Percentiles rank a stretch among this genome's conserved stretches.
Conservation (phyloP, 2,329 filamentous ascomycete genomes). For the Alternaria postmessia region DNA sequence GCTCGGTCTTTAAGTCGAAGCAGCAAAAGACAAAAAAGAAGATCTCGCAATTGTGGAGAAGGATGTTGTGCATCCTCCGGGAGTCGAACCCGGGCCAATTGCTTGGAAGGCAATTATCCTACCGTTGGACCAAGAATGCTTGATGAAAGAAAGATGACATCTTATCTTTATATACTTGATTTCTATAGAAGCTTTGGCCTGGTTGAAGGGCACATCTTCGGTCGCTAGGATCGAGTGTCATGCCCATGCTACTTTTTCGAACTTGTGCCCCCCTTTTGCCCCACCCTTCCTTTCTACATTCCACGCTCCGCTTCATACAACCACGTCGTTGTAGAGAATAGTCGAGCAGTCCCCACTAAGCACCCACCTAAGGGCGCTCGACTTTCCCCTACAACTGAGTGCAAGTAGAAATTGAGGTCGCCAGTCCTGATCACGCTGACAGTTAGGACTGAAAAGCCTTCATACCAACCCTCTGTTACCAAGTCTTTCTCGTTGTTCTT, state of each 20-base stretch:
- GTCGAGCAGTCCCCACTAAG: too few species aligned
- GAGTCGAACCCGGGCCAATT: slow-evolving; percentile 31
- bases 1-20: too few species aligned
- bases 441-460: background rate
- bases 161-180: too few species aligned
- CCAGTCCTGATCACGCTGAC: background rate
- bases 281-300: background rate
- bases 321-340: too few species aligned
- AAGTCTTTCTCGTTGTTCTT: background rate
- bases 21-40: background rate
- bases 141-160: slow-evolving; percentile 1
- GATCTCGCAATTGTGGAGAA: slow-evolving; percentile 23
- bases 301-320: background rate
- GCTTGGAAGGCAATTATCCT: slow-evolving; percentile 36
- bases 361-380: too few species aligned
- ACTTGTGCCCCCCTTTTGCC: background rate
- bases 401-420: background rate
- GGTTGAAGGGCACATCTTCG: too few species aligned
- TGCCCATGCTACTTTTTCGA: too few species aligned
- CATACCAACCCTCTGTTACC: background rate
- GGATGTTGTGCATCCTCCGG: slow-evolving; percentile 31
- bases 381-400: too few species aligned
- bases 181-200: too few species aligned
- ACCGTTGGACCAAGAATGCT: slow-evolving; percentile 30
- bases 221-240: too few species aligned